Base-by-base conservation (phyloP, 73 alveolate genomes). In the Paraurostyla sp. region DNA sequence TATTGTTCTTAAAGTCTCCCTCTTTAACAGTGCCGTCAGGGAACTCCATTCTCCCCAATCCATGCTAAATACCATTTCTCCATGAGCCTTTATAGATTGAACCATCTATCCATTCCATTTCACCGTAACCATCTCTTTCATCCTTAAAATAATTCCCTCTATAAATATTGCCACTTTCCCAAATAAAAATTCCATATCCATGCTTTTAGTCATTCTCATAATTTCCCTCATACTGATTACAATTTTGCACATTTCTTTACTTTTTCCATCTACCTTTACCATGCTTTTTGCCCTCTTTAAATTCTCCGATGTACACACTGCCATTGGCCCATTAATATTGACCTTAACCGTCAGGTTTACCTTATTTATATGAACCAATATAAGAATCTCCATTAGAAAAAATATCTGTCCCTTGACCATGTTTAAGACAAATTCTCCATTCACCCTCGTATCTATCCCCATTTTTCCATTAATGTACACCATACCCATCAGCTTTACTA, bases 61-160 rank as follows among this genome's bases (percentile, higher is more conserved):
- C 97, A 80, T 92, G 87, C 32, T 88, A 93, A 51, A 88, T 87
- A 63, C 97, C 97, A 83, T 88, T 92, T 49, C 87, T 90, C 97
- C 97, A 92, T 40, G 73, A 86, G 2, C 97, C 97, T 43, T 82
- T 85, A 75, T 88, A 92, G 40, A 92, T 60, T 29, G 71, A 62
- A 0, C 92, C 93, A n/a, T n/a, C n/a, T 46, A 27, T 42, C 62
- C 63, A 57, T 30, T 45, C 38, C 73, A 87, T 50, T 56, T 76
- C 85, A 1, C 93, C 93, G 29, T 80, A 59, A 46, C 93, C 93
- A 27, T 87, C 60, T 45, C 49, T 57, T 40, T 36, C 41, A 22
- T 86, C 94, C 42, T 88, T 43, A 35, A 18, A 15, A 88, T 52
- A 88, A 30, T 85, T 46, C 25, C 94, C 94, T 27, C 30, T 40